Evolutionary conservation across 73 alveolate genomes (phyloP).

Genomic region (Tetrahymena malaccensis): DNA sequence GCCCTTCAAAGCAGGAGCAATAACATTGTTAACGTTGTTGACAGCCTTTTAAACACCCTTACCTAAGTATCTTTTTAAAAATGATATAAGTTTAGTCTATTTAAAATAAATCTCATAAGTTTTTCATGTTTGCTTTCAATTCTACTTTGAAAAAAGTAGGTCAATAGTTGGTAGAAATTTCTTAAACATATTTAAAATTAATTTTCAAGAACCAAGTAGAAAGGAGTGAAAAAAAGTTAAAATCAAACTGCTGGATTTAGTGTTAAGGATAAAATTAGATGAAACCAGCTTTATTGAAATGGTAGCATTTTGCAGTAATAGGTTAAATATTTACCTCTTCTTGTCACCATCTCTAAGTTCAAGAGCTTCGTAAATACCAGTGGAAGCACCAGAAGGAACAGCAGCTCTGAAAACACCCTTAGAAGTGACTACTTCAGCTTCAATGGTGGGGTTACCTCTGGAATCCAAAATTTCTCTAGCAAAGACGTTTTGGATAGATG

Average conservation of each 20-base stretch:
- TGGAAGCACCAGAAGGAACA: slow-evolving; percentile 98
- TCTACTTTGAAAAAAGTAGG: background rate
- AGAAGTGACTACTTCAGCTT: slow-evolving; percentile 78
- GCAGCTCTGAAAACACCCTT: slow-evolving; percentile 83
- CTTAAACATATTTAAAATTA: background rate
- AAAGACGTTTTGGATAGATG: slow-evolving; percentile 63
- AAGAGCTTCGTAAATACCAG: slow-evolving; percentile 95
- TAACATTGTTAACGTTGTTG: slow-evolving; percentile 61
- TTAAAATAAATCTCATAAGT: background rate
- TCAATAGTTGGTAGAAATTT: background rate
- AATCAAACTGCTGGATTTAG: no score
- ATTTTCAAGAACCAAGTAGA: background rate
- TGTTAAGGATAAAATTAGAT: background rate
- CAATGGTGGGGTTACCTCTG: slow-evolving; percentile 97
- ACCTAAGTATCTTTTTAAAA: slow-evolving; percentile 71
- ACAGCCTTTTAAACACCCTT: slow-evolving; percentile 94
- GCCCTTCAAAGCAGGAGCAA: slow-evolving; percentile 68
- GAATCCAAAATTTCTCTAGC: slow-evolving; percentile 93
- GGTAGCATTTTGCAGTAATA: background rate
- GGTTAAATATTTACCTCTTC: background rate
- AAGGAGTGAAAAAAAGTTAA: background rate
- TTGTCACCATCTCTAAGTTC: slow-evolving; percentile 92
- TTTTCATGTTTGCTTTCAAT: background rate
- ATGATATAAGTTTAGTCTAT: background rate
- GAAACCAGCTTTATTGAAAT: background rate